Evolutionary conservation across 495 filamentous ascomycete species (phyloP).

Genomic region (Trichoderma reesei): DNA sequence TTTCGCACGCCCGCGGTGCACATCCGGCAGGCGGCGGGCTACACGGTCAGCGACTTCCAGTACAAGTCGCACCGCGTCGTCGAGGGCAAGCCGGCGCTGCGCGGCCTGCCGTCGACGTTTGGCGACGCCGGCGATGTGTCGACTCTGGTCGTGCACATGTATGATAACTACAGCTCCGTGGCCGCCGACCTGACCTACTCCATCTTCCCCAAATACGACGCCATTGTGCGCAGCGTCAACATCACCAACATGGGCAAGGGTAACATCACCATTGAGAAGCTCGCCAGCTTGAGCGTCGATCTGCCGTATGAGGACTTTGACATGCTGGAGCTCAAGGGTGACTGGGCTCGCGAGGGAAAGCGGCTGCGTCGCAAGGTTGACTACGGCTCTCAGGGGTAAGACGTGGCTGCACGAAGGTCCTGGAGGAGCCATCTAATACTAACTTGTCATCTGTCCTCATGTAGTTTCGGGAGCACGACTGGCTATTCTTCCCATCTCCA

Average conservation of each 20-base stretch:
- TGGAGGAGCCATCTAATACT: constrained; percentile 13
- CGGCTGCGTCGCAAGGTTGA: constrained; percentile 12
- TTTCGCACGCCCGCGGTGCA: constrained; percentile 45
- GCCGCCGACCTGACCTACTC: constrained; percentile 44
- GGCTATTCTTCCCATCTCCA: constrained; percentile 47
- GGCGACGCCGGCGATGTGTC: constrained; percentile 38
- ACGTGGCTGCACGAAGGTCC: constrained; percentile 25
- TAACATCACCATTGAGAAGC: constrained; percentile 36
- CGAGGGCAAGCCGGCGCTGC: constrained; percentile 35
- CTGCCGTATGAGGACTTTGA: constrained; percentile 44
- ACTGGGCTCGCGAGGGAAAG: constrained; percentile 43
- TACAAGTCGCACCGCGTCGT: constrained; percentile 37
- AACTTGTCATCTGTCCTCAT: not conserved
- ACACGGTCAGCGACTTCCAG: constrained; percentile 39
- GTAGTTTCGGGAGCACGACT: constrained; percentile 38
- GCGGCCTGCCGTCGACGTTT: constrained; percentile 41
- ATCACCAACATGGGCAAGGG: constrained; percentile 40
- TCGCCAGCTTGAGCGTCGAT: constrained; percentile 45
- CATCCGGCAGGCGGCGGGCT: constrained; percentile 38
- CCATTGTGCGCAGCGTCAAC: constrained; percentile 41
- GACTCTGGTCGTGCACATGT: constrained; percentile 40
- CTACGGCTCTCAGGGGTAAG: constrained; percentile 18
- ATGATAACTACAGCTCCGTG: constrained; percentile 40
- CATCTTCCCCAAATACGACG: constrained; percentile 43
- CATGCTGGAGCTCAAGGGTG: constrained; percentile 41